A percentile compares a stretch with the other conserved stretches of the same genome.
Evolutionary conservation across 306 rosid genomes (phyloP).

Genomic region (Prosopis cineraria): DNA sequence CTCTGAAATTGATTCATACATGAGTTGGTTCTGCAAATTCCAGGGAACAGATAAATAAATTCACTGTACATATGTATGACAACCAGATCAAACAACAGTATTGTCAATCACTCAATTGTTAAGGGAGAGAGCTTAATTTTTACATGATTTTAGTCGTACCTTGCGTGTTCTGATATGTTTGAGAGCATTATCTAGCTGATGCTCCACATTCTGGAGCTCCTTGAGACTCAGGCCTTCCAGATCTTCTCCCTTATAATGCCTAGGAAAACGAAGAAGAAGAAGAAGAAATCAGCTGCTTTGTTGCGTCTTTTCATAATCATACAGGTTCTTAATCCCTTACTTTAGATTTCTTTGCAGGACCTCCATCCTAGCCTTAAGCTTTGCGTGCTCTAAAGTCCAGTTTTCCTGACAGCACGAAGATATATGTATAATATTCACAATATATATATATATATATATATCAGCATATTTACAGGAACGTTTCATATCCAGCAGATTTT

Average conservation of each 20-base stretch:
- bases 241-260: conserved; percentile 85
- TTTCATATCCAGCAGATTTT: neutral
- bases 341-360: conserved; percentile 62
- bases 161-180: conserved; percentile 75
- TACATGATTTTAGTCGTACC: conserved; percentile 42
- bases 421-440: neutral
- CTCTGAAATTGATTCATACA: conserved; percentile 79
- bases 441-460: neutral
- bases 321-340: neutral
- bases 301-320: conserved; percentile 2
- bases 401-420: conserved; percentile 46
- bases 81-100: neutral
- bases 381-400: conserved; percentile 83
- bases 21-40: conserved; percentile 71
- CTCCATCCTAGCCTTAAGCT: conserved; percentile 84
- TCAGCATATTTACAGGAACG: neutral
- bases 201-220: conserved; percentile 87
- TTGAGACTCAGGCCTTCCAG: conserved; percentile 59
- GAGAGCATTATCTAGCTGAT: conserved; percentile 81
- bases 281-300: neutral
- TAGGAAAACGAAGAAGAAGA: conserved; percentile 41
- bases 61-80: neutral
- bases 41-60: conserved; percentile 11
- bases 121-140: neutral
- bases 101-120: neutral